Base-by-base conservation (phyloP, 2,329 filamentous ascomycete genomes). In the Hypoxylon sp. region DNA sequence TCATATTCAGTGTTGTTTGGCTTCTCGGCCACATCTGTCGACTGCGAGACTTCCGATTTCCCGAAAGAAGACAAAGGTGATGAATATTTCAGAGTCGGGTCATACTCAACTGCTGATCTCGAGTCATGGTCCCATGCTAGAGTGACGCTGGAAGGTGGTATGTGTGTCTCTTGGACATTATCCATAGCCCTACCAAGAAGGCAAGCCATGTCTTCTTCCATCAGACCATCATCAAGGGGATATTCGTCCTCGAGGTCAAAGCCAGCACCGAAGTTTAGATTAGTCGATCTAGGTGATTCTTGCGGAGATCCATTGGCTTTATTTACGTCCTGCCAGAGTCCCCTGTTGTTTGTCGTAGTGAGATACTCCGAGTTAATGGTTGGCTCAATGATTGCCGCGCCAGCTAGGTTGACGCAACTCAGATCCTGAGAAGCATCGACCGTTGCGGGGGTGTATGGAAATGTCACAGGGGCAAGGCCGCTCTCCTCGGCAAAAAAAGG, bases 81-180 rank as follows among this genome's bases (percentile, higher is more conserved):
- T 6, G 79, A 82, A 52, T 76, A 69, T 52, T 80, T 79, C 6
- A 82, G 65, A 27, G 60, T 75, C n/a, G 77, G 73, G 57, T 82
- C 81, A 57, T 78, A 82, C 47, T 79, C 77, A 6, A 74, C 72
- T 2, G 73, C 77, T 7, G 77, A 79, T 53, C 75, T 77, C 1
- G 80, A 81, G 27, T 77, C 76, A 46, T 74, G 67, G 48, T 79
- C 76, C 70, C 76, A 78, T 60, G 64, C 72, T 63, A 74, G 69
- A 15, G 78, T 53, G n/a, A 82, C 73, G 56, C 78, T 82, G 4
- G 80, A 75, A 31, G 76, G 76, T 3, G 76, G 75, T 27, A 77
- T 65, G 13, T 73, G 68, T 6, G 60, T 64, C 61, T 76, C 74
- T 29, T 71, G 62, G 27, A 71, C 47, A 42, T 19, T 37, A 2